These are phyloP conservation scores for Lasiosphaeris hirsuta DNA, from an alignment of 495 filamentous ascomycete species.

Conservation along the genomic window DNA sequence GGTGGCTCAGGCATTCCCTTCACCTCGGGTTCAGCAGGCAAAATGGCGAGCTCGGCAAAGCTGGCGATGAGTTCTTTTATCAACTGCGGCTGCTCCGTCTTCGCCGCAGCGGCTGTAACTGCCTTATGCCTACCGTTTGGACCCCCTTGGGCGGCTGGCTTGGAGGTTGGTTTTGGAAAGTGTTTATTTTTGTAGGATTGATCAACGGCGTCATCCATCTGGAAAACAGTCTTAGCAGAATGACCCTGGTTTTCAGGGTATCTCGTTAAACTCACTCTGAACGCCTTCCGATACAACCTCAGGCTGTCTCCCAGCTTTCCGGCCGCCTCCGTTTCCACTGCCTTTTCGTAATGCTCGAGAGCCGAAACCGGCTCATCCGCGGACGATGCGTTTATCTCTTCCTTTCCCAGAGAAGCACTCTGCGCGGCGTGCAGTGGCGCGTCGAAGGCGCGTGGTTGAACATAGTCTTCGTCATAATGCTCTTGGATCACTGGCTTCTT, in stretches of 20 bases:
- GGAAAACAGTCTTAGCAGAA: background rate
- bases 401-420: background rate
- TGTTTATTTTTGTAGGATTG: conserved; percentile 85
- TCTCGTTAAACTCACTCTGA: conserved; percentile 54
- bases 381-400: background rate
- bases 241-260: no score
- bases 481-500: conserved; percentile 10
- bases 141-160: conserved; percentile 23
- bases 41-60: conserved; percentile 66
- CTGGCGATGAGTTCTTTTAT: conserved; percentile 68
- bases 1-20: conserved; percentile 66
- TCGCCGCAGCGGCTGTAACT: background rate
- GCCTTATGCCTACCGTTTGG: conserved; percentile 13
- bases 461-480: conserved; percentile 37
- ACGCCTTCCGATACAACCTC: conserved; percentile 84
- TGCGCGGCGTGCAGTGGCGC: conserved; percentile 20
- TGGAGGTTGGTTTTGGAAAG: conserved; percentile 59
- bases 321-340: conserved; percentile 80
- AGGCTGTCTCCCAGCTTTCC: conserved; percentile 89
- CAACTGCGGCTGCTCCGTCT: conserved; percentile 32
- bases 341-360: conserved; percentile 88
- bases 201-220: conserved; percentile 84
- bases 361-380: conserved; percentile 66
- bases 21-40: conserved; percentile 47
- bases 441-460: conserved; percentile 37